Conservation (phyloP, 352 stramenopile genomes). For the Pythium volutum region DNA sequence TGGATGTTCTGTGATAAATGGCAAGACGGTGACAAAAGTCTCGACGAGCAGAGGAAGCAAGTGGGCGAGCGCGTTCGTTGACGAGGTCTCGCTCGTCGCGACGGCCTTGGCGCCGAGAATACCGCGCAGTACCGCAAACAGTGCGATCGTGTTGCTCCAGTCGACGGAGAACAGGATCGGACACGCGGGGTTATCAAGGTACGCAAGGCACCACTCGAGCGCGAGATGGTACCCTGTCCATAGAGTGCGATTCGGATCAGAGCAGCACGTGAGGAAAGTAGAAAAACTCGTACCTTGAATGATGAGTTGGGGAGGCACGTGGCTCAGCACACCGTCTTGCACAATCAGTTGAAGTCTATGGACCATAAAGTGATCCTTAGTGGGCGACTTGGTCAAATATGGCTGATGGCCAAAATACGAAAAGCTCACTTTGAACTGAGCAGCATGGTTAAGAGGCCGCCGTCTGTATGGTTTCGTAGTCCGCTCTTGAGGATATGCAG, state of each 20-base stretch:
- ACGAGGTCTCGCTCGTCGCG: constrained; percentile 8
- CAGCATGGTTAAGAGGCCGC: constrained; percentile 40
- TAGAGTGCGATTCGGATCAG: background rate
- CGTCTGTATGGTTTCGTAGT: constrained; percentile 39
- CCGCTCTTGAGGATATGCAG: constrained; percentile 58
- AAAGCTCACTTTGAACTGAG: constrained; percentile 28
- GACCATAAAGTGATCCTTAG: background rate
- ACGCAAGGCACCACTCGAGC: constrained; percentile 46
- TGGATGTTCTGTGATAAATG: constrained; percentile 34
- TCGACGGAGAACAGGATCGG: constrained; percentile 41
- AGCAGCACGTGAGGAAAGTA: background rate
- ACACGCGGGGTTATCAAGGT: constrained; percentile 38
- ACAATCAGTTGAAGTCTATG: constrained; percentile 10
- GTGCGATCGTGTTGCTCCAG: constrained; percentile 35
- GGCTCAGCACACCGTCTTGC: constrained; percentile 4
- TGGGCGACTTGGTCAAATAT: too few species aligned
- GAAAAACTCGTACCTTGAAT: constrained; percentile 6
- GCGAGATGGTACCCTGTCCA: constrained; percentile 39
- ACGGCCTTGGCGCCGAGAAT: constrained; percentile 42
- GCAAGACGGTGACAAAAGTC: constrained; percentile 42
- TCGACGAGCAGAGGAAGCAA: constrained; percentile 42
- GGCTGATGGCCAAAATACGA: too few species aligned
- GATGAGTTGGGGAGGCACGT: background rate
- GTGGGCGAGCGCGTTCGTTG: constrained; percentile 5
- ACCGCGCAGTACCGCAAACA: constrained; percentile 42